Base-by-base conservation (phyloP, 2,329 filamentous ascomycete species). In the Cladosporium cucumerinum region DNA sequence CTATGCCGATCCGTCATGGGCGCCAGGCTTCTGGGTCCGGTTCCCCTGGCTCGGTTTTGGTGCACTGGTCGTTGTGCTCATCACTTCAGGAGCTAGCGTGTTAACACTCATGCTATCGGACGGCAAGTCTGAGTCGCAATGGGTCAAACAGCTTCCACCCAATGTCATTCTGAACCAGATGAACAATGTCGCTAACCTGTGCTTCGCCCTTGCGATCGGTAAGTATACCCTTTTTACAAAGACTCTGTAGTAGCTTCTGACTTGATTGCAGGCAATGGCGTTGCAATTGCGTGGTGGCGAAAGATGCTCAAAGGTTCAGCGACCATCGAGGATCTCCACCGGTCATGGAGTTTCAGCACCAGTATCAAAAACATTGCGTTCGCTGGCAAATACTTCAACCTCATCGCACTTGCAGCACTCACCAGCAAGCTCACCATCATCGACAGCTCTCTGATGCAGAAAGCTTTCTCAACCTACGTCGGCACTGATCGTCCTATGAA, bases 271-370 rank as follows among this genome's bases (percentile, higher is more conserved):
- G 64, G 64, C 6, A 69, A 72, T 7, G 71, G 71, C 8, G 67
- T 72, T 21, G 69, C 70, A 0, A 72, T 72, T 21, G 70, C 71
- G 2, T 72, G 71, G 71, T 72, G 70, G 71, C 61, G 71, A 18
- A 68, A 69, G 34, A 69, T 67, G 10, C 51, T 72, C 1, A 65
- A 69, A 49, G 71, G 71, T 10, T 54, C 51, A 54, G 65, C 66
- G 2, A 71, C 70, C 6, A 69, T 72, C 23, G 32, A 68, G n/a
- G 61, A 72, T 21, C 67, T 72, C 2, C 70, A 72, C 36, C 65
- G 67, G 1, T 70, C 67, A 1, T 72, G 69, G 68, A 57, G 63
- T 10, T 72, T 72, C 64, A 68, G 66, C 59, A 66, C 66, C 23
- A 69, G 66, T 23, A 39, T 72, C 39, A 68, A 69, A 21, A 65